Conservation (phyloP, 495 filamentous ascomycete species). For the Neurospora discreta region DNA sequence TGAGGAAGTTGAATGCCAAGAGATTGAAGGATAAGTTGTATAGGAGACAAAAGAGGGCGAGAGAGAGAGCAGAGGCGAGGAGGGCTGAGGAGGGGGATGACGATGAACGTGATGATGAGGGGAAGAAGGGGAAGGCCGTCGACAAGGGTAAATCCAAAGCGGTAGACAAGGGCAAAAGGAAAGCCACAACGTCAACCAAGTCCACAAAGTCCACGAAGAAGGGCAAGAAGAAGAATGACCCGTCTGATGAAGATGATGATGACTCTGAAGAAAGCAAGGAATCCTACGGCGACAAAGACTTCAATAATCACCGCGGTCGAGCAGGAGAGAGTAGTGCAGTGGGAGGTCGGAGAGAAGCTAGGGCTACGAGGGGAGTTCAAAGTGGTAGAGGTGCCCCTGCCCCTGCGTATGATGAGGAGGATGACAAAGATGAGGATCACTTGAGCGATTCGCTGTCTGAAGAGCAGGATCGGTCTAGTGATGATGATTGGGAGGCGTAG, state of each 20-base stretch:
- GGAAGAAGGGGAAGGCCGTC: neutral
- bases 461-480: neutral
- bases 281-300: neutral
- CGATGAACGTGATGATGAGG: neutral
- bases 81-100: neutral
- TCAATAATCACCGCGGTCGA: neutral
- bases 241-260: neutral
- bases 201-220: neutral
- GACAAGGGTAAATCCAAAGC: neutral
- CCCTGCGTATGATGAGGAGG: neutral
- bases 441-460: neutral
- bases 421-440: neutral
- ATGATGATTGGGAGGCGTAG: neutral
- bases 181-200: neutral
- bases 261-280: neutral
- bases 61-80: neutral
- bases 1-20: neutral
- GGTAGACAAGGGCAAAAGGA: neutral
- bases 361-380: neutral
- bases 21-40: neutral
- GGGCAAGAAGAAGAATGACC: neutral
- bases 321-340: neutral
- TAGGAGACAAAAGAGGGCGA: neutral
- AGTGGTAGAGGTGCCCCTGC: too few relatives aligned
- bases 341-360: neutral